A percentile compares a stretch with the other conserved stretches of the same genome.
Evolutionary conservation across 2,329 filamentous ascomycete genomes (phyloP).

Genomic region (Penicillium psychrosexuale): DNA sequence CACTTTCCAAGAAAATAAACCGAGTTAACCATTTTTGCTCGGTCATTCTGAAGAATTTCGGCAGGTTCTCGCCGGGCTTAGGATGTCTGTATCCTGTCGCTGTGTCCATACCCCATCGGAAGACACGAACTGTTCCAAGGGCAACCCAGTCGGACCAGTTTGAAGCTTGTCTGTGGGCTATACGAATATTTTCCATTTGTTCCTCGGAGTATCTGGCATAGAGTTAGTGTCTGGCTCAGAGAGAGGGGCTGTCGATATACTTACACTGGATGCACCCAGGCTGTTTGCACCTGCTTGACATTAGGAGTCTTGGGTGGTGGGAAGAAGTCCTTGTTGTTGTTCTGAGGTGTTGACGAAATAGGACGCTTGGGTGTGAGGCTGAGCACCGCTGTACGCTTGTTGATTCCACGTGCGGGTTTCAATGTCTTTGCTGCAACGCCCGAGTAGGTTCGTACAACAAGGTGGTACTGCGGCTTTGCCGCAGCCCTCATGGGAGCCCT

Average conservation of each 20-base stretch:
- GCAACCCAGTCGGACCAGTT: conserved; percentile 75
- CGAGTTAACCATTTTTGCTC: conserved; percentile 87
- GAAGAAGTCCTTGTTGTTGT: conserved; percentile 53
- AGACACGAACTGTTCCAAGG: conserved; percentile 69
- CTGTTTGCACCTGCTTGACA: conserved; percentile 61
- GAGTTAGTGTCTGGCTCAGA: conserved; percentile 13
- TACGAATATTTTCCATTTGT: conserved; percentile 70
- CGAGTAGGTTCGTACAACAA: conserved; percentile 26
- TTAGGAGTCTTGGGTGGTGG: conserved; percentile 56
- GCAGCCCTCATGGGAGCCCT: conserved; percentile 29
- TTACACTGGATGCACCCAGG: conserved; percentile 65
- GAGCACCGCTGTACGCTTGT: neutral
- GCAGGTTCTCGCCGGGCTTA: conserved; percentile 43
- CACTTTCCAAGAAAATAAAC: conserved; percentile 90
- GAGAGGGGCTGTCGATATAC: conserved; percentile 5
- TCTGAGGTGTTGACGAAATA: conserved; percentile 40
- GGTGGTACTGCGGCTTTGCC: conserved; percentile 25
- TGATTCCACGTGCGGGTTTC: conserved; percentile 17
- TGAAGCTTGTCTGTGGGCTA: conserved; percentile 72
- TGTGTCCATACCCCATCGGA: conserved; percentile 76
- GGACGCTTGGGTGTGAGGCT: conserved; percentile 23
- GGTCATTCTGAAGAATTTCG: conserved; percentile 64
- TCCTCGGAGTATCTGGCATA: conserved; percentile 63
- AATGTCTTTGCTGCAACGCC: conserved; percentile 20
- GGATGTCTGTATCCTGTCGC: conserved; percentile 78